phyloP scores from a whole-genome alignment of 139 green algal species.

The Pycnococcus provasolii region DNA sequence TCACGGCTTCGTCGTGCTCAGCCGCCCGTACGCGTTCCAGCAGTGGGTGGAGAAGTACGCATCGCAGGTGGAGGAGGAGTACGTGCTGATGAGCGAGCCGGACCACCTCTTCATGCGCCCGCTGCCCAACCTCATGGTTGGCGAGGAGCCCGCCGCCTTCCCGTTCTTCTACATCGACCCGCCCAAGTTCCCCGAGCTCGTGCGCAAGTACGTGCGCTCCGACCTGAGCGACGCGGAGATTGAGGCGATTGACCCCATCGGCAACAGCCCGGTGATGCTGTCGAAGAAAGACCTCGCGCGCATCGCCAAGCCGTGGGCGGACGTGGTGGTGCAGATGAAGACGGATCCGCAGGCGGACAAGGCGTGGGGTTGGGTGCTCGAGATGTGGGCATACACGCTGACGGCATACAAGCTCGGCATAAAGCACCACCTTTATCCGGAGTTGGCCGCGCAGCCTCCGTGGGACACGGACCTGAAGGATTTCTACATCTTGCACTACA shows the following conservation, averaged over 20 bases:
- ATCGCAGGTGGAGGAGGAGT: conserved; percentile 57
- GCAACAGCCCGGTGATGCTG: conserved; percentile 79
- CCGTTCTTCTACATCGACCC: conserved; percentile 98
- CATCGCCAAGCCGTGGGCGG: conserved; percentile 70
- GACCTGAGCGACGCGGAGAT: conserved; percentile 24
- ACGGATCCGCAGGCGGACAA: conserved; percentile 69
- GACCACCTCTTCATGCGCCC: conserved; percentile 90
- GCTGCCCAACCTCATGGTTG: conserved; percentile 83
- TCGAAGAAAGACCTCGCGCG: conserved; percentile 54
- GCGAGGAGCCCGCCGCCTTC: conserved; percentile 61
- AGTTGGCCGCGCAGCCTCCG: conserved; percentile 72
- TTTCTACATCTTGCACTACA: conserved; percentile 94
- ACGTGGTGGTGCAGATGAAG: conserved; percentile 80
- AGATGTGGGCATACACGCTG: conserved; percentile 93
- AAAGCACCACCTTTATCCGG: conserved; percentile 30
- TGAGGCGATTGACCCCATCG: conserved; percentile 36
- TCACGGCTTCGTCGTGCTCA: conserved; percentile 84
- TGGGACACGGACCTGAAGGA: conserved; percentile 61
- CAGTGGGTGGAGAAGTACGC: conserved; percentile 67
- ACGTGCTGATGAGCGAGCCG: conserved; percentile 90
- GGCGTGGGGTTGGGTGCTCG: conserved; percentile 72
- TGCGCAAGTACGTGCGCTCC: conserved; percentile 31
- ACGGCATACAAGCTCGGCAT: conserved; percentile 47
- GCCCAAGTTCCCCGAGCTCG: conserved; percentile 36
- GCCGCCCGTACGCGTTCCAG: conserved; percentile 82